Base-by-base conservation (phyloP, 495 filamentous ascomycete genomes). In the Ascodesmis nigricans region DNA sequence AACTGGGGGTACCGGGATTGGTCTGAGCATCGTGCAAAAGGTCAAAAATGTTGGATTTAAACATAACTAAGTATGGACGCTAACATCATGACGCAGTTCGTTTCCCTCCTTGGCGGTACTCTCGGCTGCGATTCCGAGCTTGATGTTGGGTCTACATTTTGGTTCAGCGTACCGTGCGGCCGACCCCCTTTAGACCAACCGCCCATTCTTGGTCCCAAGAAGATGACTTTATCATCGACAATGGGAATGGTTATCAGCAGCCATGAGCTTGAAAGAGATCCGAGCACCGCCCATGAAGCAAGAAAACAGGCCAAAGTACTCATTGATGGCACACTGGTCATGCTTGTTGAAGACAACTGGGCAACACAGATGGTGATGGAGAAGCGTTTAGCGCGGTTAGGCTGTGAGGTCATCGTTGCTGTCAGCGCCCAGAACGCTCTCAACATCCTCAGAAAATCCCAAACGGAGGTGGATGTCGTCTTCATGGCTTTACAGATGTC, bases 401-500 rank as follows among this genome's bases (percentile, higher is more conserved):
- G 43, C 1, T 50, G 48, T 9, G 32, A 42, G 11, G 43, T 42
- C n/a, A 28, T 44, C 18, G 39, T 38, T 22, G 43, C 46, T 19
- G 16, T 44, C 4, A 44, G 42, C 27, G 46, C 47, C 4, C 40
- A 40, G 16, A 46, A 43, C 14, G 43, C 39, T 5, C 37, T 50
- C 19, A 25, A 31, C 2, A 30, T 34, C 16, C 34, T 52, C 21
- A 39, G 36, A 16, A 39, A 29, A 14, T 32, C 23, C 1, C 35
- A 45, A 19, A 21, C 36, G 1, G 29, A 37, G 19, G 22, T 36
- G 11, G 48, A 52, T 41, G 33, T 49, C 0, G 31, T 46, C 10
- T 40, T 46, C 10, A 51, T 51, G 47, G 46, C 45, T 35, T 26
- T 51, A 17, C 46, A 51, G 15, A 51, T 51, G 43, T 47, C 43